Base-by-base conservation (phyloP, 176 grass and related monocot genomes). In the Zizania latifolia region DNA sequence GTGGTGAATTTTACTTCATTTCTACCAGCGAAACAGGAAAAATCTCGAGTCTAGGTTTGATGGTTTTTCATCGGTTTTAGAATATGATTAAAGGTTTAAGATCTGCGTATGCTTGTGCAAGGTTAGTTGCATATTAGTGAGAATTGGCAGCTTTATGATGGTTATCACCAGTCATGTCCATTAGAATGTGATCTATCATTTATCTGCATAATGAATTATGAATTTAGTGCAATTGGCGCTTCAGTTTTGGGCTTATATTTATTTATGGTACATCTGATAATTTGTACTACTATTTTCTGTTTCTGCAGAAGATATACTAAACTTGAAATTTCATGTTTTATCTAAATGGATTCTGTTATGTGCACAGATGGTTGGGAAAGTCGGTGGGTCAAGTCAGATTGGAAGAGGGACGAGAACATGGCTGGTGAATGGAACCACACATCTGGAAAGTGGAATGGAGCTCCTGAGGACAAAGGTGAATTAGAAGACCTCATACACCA, bases 361-460 rank as follows among this genome's bases (percentile, higher is more conserved):
- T 79, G 24, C 16, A 17, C 68, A 97, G 93, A 91, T 89, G 88
- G 90, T 16, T 97, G 93, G 93, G 90, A 97, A 60, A 84, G 69
- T 12, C 83, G 88, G 21, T 97, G 93, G 93, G 93, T 93, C 35
- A 86, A 85, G 66, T 97, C 93, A 1, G 90, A 97, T 7, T 97
- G 93, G 93, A 97, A 93, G 82, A 97, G 78, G 72, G 88, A 91
- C 0, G 86, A 97, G 32, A 91, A 83, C 85, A 67, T 66, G 68
- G 93, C 88, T 28, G 93, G 93, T 72, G 90, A 90, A 71, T 97
- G 90, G 90, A 97, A 87, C 70, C 81, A 91, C 78, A 97, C 93
- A 29, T 88, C 93, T 39, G 93, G 93, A 6, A 97, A 89, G 78
- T 97, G 90, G 93, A 82, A 83, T 36, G 93, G 88, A 41, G 87